These are phyloP conservation scores for Boletus sp. DNA, from an alignment of 768 basidiomycete genomes.

Conservation along the genomic window DNA sequence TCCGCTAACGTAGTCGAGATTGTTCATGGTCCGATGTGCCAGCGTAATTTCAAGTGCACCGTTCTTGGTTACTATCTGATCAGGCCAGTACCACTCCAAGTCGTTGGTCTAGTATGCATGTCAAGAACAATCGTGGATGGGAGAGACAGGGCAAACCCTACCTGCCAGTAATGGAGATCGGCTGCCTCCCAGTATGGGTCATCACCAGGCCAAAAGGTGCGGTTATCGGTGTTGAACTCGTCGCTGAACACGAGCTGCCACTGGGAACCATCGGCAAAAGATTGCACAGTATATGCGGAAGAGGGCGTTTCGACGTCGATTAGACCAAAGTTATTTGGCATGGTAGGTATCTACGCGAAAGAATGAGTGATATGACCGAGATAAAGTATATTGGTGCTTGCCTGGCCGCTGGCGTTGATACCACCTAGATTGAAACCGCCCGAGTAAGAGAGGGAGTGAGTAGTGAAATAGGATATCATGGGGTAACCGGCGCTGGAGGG, in stretches of 20 bases:
- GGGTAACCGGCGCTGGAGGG: conserved; percentile 59
- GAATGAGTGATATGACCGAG: not conserved
- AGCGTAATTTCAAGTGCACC: conserved; percentile 80
- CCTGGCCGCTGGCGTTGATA: conserved; percentile 75
- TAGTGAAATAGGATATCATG: conserved; percentile 55
- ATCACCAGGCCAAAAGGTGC: conserved; percentile 77
- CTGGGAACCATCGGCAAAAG: conserved; percentile 51
- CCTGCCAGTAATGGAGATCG: conserved; percentile 78
- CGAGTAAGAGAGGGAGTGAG: conserved; percentile 41
- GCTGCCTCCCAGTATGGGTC: conserved; percentile 90
- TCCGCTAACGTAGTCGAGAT: conserved; percentile 69
- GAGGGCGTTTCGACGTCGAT: conserved; percentile 78
- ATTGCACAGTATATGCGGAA: conserved; percentile 50
- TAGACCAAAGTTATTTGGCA: conserved; percentile 64
- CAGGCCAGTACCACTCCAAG: conserved; percentile 89
- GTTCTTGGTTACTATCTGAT: conserved; percentile 65
- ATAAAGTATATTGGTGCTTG: conserved; percentile 14
- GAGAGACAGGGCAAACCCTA: conserved; percentile 18
- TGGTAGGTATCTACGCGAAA: conserved; percentile 47
- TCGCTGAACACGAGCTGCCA: conserved; percentile 81
- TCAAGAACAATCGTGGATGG: conserved; percentile 1
- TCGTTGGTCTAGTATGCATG: conserved; percentile 53
- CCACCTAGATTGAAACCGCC: conserved; percentile 77
- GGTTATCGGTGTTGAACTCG: conserved; percentile 79
- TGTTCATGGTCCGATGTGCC: conserved; percentile 61